A percentile compares a stretch with the other conserved stretches of the same genome.
These are phyloP conservation scores for Pascua guehoae DNA, from an alignment of 1,284 basidiomycete genomes.

Conservation along the genomic window DNA sequence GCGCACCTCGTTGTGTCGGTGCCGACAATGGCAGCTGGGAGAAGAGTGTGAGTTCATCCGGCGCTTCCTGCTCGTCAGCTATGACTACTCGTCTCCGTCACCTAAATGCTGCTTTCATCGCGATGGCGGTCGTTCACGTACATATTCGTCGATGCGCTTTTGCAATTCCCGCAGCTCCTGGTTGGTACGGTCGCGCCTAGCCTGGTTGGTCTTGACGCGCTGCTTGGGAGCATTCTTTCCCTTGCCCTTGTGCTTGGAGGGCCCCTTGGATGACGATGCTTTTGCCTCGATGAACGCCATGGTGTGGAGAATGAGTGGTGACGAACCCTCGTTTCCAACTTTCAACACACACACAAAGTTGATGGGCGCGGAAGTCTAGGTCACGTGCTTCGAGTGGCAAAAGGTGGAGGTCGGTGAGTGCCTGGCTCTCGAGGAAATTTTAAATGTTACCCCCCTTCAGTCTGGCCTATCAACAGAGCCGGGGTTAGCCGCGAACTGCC, in stretches of 20 bases:
- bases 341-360: no score
- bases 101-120: no score
- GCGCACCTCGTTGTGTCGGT: conserved; percentile 43
- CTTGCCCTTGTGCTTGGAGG: conserved; percentile 6
- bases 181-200: conserved; percentile 40
- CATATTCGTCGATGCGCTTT: conserved; percentile 38
- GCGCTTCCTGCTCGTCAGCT: conserved; percentile 21
- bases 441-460: no score
- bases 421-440: no score
- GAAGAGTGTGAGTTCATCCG: conserved; percentile 41
- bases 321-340: no score
- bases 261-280: conserved; percentile 28
- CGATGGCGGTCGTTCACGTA: conserved; percentile 19
- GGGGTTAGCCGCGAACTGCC: no score
- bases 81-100: neutral
- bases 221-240: conserved; percentile 19
- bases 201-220: conserved; percentile 38
- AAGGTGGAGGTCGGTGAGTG: no score
- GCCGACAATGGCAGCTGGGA: conserved; percentile 47
- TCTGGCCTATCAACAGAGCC: no score
- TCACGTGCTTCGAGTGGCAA: no score
- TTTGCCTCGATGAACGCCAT: conserved; percentile 34
- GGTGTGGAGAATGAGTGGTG: neutral
- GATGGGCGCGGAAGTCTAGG: no score
- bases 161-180: conserved; percentile 45